Evolutionary conservation across 2,329 filamentous ascomycete species (phyloP).

Genomic region (Cryphonectria radicalis): DNA sequence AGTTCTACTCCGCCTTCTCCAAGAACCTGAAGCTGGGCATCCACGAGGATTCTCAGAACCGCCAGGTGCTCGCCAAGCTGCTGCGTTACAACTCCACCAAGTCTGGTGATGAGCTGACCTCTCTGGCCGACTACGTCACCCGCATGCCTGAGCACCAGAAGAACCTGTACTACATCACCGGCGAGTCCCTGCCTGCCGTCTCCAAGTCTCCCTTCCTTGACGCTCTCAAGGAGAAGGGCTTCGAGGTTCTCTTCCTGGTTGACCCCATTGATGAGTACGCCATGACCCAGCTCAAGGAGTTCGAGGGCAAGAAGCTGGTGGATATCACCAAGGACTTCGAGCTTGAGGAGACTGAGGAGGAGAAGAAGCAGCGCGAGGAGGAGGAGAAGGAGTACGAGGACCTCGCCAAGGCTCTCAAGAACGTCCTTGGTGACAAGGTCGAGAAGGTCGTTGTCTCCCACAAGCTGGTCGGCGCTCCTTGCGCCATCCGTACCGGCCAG

Average conservation of each 20-base stretch:
- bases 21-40: slow-evolving; percentile 99
- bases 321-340: slow-evolving; percentile 99
- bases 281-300: slow-evolving; percentile 99
- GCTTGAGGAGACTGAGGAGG: slow-evolving; percentile 99
- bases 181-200: slow-evolving; percentile 98
- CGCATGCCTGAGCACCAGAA: slow-evolving; percentile 99
- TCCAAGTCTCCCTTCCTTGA: slow-evolving; percentile 99
- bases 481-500: slow-evolving; percentile 98
- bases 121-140: slow-evolving; percentile 95
- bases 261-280: slow-evolving; percentile 99
- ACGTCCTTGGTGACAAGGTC: slow-evolving; percentile 98
- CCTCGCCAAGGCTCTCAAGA: slow-evolving; percentile 97
- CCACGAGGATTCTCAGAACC: slow-evolving; percentile 99
- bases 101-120: slow-evolving; percentile 94
- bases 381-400: slow-evolving; percentile 98
- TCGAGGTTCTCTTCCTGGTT: slow-evolving; percentile 98
- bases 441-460: slow-evolving; percentile 99
- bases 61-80: slow-evolving; percentile 89
- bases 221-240: slow-evolving; percentile 97
- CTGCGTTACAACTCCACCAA: slow-evolving; percentile 99
- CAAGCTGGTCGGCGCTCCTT: slow-evolving; percentile 93
- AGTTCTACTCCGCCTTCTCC: slow-evolving; percentile 99
- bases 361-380: slow-evolving; percentile 93
- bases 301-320: slow-evolving; percentile 99
- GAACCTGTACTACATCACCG: slow-evolving; percentile 99